These are phyloP conservation scores for Areca catechu DNA, from an alignment of 176 grass and related monocot species.

Conservation along the genomic window DNA sequence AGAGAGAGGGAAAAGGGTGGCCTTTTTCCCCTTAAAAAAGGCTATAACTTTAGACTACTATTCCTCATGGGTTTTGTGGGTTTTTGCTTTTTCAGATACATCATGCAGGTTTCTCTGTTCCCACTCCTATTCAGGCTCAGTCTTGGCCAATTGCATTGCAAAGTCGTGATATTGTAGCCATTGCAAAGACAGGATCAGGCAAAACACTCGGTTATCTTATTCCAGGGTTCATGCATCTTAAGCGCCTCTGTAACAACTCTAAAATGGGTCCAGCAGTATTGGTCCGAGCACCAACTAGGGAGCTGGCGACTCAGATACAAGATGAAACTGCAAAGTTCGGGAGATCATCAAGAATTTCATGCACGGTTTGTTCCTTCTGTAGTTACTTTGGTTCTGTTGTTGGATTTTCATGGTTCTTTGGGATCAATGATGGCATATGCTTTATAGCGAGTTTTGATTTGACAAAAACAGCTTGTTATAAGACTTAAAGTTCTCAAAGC, in stretches of 20 bases:
- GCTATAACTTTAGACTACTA: neutral
- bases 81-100: constrained; percentile 45
- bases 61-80: constrained; percentile 11
- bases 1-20: neutral
- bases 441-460: constrained; percentile 9
- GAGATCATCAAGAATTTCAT: constrained; percentile 76
- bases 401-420: constrained; percentile 4
- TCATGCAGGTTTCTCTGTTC: constrained; percentile 69
- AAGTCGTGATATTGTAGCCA: constrained; percentile 87
- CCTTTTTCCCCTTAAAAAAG: neutral
- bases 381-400: neutral
- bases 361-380: constrained; percentile 53
- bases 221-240: constrained; percentile 92
- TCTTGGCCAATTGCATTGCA: constrained; percentile 95
- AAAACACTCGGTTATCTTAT: constrained; percentile 96
- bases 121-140: constrained; percentile 95
- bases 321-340: constrained; percentile 90
- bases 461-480: neutral
- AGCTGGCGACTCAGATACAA: constrained; percentile 88
- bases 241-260: constrained; percentile 56
- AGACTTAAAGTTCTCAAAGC: neutral
- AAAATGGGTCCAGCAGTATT: constrained; percentile 78
- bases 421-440: neutral
- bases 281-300: constrained; percentile 91
- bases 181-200: constrained; percentile 94